Conservation (phyloP, 306 rosid species). For the Cucurbita pepo region DNA sequence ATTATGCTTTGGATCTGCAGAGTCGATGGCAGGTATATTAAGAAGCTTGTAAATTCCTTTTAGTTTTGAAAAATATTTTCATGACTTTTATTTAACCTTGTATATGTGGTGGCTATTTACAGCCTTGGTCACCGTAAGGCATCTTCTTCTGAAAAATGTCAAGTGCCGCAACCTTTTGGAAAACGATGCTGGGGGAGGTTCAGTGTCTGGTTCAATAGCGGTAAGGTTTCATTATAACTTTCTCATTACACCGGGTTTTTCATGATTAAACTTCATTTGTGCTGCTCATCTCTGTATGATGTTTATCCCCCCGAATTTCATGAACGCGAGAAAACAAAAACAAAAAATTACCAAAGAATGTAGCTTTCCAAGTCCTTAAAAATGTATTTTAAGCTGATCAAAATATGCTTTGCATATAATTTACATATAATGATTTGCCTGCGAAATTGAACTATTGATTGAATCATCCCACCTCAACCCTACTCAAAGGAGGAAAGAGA, state of each 20-base stretch:
- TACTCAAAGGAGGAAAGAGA: neutral
- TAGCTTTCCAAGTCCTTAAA: too few species aligned
- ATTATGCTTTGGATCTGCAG: conserved; percentile 60
- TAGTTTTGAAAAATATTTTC: neutral
- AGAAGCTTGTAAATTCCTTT: neutral
- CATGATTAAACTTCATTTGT: too few species aligned
- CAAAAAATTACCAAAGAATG: too few species aligned
- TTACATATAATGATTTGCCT: too few species aligned
- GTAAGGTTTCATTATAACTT: conserved; percentile 21
- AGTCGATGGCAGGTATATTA: conserved; percentile 67
- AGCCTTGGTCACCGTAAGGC: conserved; percentile 80
- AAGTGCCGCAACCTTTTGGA: conserved; percentile 92
- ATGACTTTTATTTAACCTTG: conserved; percentile 3
- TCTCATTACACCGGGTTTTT: too few species aligned
- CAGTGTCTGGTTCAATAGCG: conserved; percentile 58
- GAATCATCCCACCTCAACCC: neutral
- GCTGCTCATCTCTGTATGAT: too few species aligned
- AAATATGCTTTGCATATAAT: too few species aligned
- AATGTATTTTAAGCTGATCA: too few species aligned
- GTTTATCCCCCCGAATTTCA: too few species aligned
- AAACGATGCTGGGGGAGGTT: conserved; percentile 93
- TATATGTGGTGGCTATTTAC: conserved; percentile 9
- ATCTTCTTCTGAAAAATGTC: conserved; percentile 81
- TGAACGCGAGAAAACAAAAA: too few species aligned
- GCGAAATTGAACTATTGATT: too few species aligned